Evolutionary conservation across 129 eudicot genomes (phyloP), one percentile per base, ranked within the genome.

Genomic region (Kitagawia praeruptora): DNA sequence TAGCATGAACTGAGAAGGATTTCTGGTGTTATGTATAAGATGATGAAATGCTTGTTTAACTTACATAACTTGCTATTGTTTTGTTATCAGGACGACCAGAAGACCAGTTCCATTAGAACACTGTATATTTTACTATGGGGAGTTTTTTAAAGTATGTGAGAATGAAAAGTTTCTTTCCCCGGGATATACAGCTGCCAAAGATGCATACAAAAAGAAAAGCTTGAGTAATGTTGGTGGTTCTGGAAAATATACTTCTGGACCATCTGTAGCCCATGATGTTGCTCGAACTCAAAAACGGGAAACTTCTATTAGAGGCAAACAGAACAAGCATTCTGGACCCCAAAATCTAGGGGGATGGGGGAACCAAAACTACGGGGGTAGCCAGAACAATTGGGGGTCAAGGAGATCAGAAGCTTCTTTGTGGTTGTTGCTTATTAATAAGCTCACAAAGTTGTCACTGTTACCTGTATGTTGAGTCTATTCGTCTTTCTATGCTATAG

Each of bases 71-170:
- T 80, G 27, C 47, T 48, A 9, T 19, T 25, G 80, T 14, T 25
- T 69, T 15, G 67, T 70, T 84, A 76, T 78, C 91, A 96, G 99
- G 95, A 96, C 99, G 27, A 96, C 92, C 19, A 96, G 88, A 87
- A 92, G 99, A 87, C 99, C 99, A 18, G 97, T 92, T 70, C 99
- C 99, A 38, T 80, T 96, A 88, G 99, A 96, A 82, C 99, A 96
- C 79, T 92, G 95, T 81, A 84, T 96, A 2, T 96, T 96, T 79
- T 90, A 96, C 82, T 84, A 94, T 47, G 98, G 98, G 80, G 99
- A 96, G 85, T 89, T 96, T 28, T 92, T 86, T 80, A 92, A 91
- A 84, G 87, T 96, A 42, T 96, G 99, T 87, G 99, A 96, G 80
- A 87, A 86, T 18, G 99, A 92, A 79, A 81, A 76, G 77, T 92